Evolutionary conservation across 495 filamentous ascomycete species (phyloP), one percentile per base, ranked within the genome.

Genomic region (Penicillium paradoxum): DNA sequence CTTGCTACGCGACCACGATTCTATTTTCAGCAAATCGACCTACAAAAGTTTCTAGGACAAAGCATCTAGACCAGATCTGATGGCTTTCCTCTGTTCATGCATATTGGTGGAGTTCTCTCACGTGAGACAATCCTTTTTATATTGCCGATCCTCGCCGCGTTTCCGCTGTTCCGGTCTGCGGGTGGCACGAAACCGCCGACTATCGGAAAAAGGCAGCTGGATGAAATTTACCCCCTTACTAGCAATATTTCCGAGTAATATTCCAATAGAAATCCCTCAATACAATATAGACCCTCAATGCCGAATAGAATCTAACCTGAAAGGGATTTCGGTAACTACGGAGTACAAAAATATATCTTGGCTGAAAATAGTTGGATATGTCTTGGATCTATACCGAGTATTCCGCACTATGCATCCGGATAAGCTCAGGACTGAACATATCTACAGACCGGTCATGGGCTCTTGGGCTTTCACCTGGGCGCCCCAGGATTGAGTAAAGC

Each of bases 61-160:
- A 27, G 39, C 40, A 33, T 34, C 38, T 25, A 44, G 43, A 48
- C 38, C 21, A 14, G 17, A 18, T 19, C 49, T 32, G 42, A 45
- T 32, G 27, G 55, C 34, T 34, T 52, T 36, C 45, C 48, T 25
- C 33, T 14, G 45, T n/a, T 29, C 45, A 49, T 49, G 46, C 46
- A 49, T 49, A 19, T 38, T 32, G 46, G 57, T 52, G 62, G 57
- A 49, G 45, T 55, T 45, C 1, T 45, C 1, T 62, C 59, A 65
- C 49, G 56, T 59, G 59, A 59, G 33, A 32, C 49, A 33, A 49
- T 55, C 41, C 2, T 49, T 63, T 56, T 57, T 50, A 58, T 63
- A 59, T 63, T 59, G 69, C 71, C 71, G 71, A 70, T 62, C 60
- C 39, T 56, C 69, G 69, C 63, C 61, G 55, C 52, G 25, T 37